Base-by-base conservation (phyloP, 2,329 filamentous ascomycete species). In the Zymoseptoria pseudotritici region DNA sequence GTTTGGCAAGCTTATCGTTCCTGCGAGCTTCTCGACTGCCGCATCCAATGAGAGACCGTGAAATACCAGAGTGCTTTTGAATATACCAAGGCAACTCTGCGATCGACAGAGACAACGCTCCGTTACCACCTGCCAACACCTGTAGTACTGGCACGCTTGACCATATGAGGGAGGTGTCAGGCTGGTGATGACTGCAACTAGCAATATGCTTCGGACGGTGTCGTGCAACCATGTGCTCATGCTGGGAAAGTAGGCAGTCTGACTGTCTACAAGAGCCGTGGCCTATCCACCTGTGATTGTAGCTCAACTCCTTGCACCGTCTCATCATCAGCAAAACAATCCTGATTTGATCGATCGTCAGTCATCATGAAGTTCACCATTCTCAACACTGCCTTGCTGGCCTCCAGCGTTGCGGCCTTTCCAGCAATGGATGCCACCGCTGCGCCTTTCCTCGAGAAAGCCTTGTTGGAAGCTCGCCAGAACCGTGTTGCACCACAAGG, bases 401-500 rank as follows among this genome's bases (percentile, higher is more conserved):
- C 52, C 20, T 26, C 22, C 52, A 24, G 52, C 22, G 22, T 29
- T 8, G 52, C 22, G 52, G 52, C 52, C 8, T 31, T 53, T 10
- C 52, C 52, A 24, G 29, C 52, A 22, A 53, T 24, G 52, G 52
- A 53, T 53, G 52, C 50, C 20, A 29, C 26, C 2, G 26, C 26
- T 29, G 26, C 17, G 13, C 36, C 36, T 46, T 4, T 53, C 7
- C 11, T 26, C 7, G 22, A 24, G 21, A 22, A 26, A 19, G 52
- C 52, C 52, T 10, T 26, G 52, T 29, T 53, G 22, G 29, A 53
- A 22, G 52, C 52, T 19, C 52, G 52, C 20, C 20, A 24, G 17
- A 52, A 53, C 29, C 52, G 22, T n/a, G 10, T 29, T 29, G 52
- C 52, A 53, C 69, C 68, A 13, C 68, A 70, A 50, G 68, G 68